These are phyloP conservation scores for Stephanodiscus triporus DNA, from an alignment of 108 stramenopile species.

Conservation along the genomic window DNA sequence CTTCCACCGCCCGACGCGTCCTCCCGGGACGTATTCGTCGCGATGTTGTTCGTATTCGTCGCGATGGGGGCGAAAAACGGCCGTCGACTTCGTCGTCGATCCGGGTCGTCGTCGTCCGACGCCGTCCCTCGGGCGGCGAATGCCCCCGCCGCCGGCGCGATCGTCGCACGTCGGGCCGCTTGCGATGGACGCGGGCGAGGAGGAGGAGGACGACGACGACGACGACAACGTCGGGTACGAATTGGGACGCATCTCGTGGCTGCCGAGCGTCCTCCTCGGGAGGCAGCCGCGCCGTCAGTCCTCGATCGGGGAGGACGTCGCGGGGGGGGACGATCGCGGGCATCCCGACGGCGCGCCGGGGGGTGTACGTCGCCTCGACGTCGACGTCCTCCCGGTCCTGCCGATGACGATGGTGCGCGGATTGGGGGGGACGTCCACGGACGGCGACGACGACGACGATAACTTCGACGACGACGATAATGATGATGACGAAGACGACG, in stretches of 20 bases:
- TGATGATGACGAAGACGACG: constrained; percentile 1
- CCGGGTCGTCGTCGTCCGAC: too few species aligned
- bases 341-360: neutral
- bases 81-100: too few species aligned
- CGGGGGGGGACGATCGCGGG: neutral
- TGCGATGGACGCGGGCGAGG: neutral
- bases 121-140: too few species aligned
- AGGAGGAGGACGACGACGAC: constrained; percentile 21
- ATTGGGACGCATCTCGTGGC: constrained; percentile 37
- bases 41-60: too few species aligned
- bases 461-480: constrained; percentile 1
- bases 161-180: too few species aligned
- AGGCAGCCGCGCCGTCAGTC: constrained; percentile 7
- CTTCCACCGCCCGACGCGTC: too few species aligned
- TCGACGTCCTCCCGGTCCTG: constrained; percentile 31
- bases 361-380: constrained; percentile 7
- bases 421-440: constrained; percentile 3
- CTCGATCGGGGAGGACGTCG: neutral
- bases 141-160: too few species aligned
- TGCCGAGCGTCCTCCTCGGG: constrained; percentile 28
- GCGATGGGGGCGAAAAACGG: too few species aligned
- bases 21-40: too few species aligned
- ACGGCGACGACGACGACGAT: neutral
- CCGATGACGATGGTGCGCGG: constrained; percentile 42
- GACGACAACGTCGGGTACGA: constrained; percentile 14